Percentiles rank a stretch among this genome's conserved stretches.
Evolutionary conservation across 2,329 filamentous ascomycete species (phyloP).

Genomic region (Claviceps fusiformis): DNA sequence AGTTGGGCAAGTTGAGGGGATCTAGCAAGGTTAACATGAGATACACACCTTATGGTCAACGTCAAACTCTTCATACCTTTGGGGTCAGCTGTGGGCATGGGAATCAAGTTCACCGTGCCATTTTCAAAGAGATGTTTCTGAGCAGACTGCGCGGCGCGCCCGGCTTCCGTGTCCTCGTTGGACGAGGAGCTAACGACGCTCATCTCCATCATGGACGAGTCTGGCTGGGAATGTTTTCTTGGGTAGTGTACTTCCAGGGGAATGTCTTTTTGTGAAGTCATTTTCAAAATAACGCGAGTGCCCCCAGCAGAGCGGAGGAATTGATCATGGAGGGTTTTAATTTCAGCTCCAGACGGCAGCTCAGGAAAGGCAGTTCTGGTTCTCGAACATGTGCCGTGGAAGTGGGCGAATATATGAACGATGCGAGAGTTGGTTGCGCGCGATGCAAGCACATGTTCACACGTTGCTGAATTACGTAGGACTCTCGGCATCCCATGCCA

Average conservation of each 20-base stretch:
- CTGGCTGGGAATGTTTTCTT: not conserved
- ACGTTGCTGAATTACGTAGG: not conserved
- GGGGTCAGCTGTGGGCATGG: slow-evolving; percentile 1
- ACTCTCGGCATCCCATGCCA: not conserved
- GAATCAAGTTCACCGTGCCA: slow-evolving; percentile 1
- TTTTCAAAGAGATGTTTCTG: not conserved
- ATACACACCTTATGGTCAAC: not conserved
- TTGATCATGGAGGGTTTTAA: not conserved
- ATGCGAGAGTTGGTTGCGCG: not conserved
- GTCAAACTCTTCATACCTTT: not conserved
- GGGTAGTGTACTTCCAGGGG: too few species aligned
- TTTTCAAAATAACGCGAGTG: not conserved
- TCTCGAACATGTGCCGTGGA: not conserved
- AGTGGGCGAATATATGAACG: not conserved
- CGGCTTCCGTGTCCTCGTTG: not conserved
- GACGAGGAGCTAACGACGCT: not conserved
- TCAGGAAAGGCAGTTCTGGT: not conserved
- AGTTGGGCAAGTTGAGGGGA: slow-evolving; percentile 1
- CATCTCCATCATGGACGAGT: not conserved
- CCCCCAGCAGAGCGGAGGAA: not conserved
- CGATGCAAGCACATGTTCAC: not conserved
- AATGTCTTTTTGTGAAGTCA: not conserved
- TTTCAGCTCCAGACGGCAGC: not conserved
- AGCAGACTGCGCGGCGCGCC: not conserved
- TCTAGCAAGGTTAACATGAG: not conserved